Evolutionary conservation across 352 stramenopile genomes (phyloP).

Genomic region (Phytophthora parvispora): DNA sequence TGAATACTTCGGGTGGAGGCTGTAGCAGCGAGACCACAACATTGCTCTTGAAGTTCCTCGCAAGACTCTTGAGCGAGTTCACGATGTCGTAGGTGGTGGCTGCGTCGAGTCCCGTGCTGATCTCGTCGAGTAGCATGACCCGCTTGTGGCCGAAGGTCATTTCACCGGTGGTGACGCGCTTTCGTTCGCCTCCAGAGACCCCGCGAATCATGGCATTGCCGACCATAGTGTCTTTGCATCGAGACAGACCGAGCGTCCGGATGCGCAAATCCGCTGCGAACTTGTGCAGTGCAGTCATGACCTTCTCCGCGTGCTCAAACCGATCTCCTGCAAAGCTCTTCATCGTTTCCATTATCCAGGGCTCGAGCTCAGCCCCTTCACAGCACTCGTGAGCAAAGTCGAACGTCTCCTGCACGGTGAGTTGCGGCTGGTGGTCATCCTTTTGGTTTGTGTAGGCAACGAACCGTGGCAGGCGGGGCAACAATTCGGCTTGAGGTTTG

Average conservation of each 20-base stretch:
- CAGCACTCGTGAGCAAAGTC: conserved; percentile 89
- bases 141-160: conserved; percentile 82
- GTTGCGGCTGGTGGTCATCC: conserved; percentile 85
- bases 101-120: conserved; percentile 64
- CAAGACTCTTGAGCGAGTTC: conserved; percentile 42
- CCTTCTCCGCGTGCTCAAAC: conserved; percentile 30
- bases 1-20: conserved; percentile 93
- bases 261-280: conserved; percentile 36
- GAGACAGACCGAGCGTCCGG: conserved; percentile 42
- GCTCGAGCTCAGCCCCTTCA: conserved; percentile 36
- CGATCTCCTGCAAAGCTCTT: conserved; percentile 34
- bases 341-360: conserved; percentile 40
- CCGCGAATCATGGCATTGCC: conserved; percentile 58
- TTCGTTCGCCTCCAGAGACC: conserved; percentile 89
- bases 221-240: conserved; percentile 62
- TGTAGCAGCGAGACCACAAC: conserved; percentile 86
- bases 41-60: conserved; percentile 50
- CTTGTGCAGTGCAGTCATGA: conserved; percentile 35
- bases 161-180: conserved; percentile 88
- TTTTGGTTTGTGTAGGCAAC: conserved; percentile 53
- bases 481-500: conserved; percentile 17
- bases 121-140: conserved; percentile 83
- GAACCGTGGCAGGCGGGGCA: conserved; percentile 32
- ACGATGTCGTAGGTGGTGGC: conserved; percentile 68
- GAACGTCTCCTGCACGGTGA: conserved; percentile 95